Conservation (phyloP, 2,329 filamentous ascomycete genomes). For the Phoma sp. region DNA sequence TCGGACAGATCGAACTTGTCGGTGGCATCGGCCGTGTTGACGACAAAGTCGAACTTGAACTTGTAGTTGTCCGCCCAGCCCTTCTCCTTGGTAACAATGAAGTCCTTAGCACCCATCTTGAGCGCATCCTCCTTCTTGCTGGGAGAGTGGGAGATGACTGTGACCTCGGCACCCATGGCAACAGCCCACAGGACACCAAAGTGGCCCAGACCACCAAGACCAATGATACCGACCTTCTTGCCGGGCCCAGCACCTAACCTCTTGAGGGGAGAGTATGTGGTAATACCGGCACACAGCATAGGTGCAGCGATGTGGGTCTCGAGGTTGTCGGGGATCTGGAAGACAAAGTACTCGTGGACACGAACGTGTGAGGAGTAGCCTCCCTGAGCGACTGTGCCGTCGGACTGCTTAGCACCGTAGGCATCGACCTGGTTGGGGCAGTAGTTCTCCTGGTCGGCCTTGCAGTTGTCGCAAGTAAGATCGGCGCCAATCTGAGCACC, state of each 20-base stretch:
- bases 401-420: constrained; percentile 56
- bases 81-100: constrained; percentile 63
- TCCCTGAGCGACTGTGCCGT: constrained; percentile 69
- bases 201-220: constrained; percentile 63
- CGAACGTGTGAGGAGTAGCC: constrained; percentile 73
- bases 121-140: constrained; percentile 65
- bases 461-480: constrained; percentile 58
- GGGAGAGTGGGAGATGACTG: constrained; percentile 65
- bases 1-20: constrained; percentile 71
- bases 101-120: constrained; percentile 66
- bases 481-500: constrained; percentile 59
- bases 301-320: constrained; percentile 68
- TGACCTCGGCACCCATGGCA: constrained; percentile 66
- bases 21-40: constrained; percentile 75
- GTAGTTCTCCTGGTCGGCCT: constrained; percentile 60
- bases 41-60: constrained; percentile 74
- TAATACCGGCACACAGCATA: constrained; percentile 86
- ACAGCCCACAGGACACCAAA: constrained; percentile 56
- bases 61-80: constrained; percentile 63
- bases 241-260: constrained; percentile 77
- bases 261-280: constrained; percentile 77
- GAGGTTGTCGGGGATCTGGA: constrained; percentile 78
- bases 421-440: constrained; percentile 58
- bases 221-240: constrained; percentile 78
- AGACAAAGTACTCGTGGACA: constrained; percentile 76